Evolutionary conservation across 2,329 filamentous ascomycete species (phyloP), one percentile per base, ranked within the genome.

Genomic region (Clonostachys sp.): DNA sequence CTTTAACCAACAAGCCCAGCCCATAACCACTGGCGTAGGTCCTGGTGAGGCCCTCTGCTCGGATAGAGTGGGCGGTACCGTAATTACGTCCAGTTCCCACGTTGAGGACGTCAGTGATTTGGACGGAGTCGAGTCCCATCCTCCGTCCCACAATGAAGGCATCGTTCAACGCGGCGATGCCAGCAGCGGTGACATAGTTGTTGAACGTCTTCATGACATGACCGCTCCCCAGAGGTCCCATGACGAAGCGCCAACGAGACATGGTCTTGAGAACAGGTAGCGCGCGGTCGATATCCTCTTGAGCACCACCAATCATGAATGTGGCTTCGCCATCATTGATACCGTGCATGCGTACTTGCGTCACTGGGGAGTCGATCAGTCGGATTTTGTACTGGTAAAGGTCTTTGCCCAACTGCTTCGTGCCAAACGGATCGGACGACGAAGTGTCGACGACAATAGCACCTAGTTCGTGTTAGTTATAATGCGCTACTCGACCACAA

Each of bases 141-240:
- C 39, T 45, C 10, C 34, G 30, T 13, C 43, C 43, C 13, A 45
- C 43, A 8, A 45, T 45, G 43, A 45, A 45, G 33, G 43, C 43
- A 36, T 45, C 43, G 43, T 45, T 45, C 13, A 45, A 34, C 13
- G 43, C 43, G 16, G 43, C 43, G 14, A 45, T 45, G 5, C 43
- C 43, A 8, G 43, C 43, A 10, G 43, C 43, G 9, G 43, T 38
- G n/a, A 45, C 34, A 34, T 45, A 45, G 43, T 45, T 45, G 34
- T 45, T 45, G 43, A 45, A 45, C n/a, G 43, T 45, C 43, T 45
- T 45, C 43, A 45, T 45, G 34, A 45, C 43, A 34, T 45, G 43
- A 2, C 43, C 43, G 12, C 20, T 17, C 9, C 43, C 43, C 14
- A 45, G 34, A 20, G 43, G 43, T 3, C 43, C 43, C 43, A 45